A percentile compares a stretch with the other conserved stretches of the same genome.
These are phyloP conservation scores for Peronosclerospora sorghi DNA, from an alignment of 352 stramenopile species.

Conservation along the genomic window DNA sequence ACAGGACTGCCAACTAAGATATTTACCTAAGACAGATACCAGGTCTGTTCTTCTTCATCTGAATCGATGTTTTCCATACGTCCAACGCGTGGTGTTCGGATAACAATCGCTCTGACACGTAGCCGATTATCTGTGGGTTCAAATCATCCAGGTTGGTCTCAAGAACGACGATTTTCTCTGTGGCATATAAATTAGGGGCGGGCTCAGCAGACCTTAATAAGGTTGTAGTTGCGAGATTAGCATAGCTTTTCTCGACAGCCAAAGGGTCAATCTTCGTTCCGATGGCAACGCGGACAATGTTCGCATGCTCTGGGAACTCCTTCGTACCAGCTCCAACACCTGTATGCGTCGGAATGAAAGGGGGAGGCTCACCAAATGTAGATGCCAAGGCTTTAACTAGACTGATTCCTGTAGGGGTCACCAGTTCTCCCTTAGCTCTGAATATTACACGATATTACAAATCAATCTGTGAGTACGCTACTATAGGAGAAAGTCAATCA, in stretches of 20 bases:
- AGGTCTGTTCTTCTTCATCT: constrained; percentile 89
- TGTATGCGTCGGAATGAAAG: constrained; percentile 66
- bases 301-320: constrained; percentile 81
- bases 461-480: background rate
- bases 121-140: constrained; percentile 76
- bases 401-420: constrained; percentile 93
- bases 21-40: constrained; percentile 58
- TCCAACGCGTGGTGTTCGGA: constrained; percentile 54
- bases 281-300: constrained; percentile 85
- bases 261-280: constrained; percentile 38
- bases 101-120: constrained; percentile 67
- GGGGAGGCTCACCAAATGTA: constrained; percentile 60
- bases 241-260: constrained; percentile 23
- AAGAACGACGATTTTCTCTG: constrained; percentile 61
- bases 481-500: background rate
- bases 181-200: constrained; percentile 5
- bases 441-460: background rate
- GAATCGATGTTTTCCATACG: constrained; percentile 80
- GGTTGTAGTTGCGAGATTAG: constrained; percentile 16
- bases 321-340: constrained; percentile 82
- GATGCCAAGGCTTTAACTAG: constrained; percentile 85
- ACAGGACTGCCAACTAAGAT: background rate
- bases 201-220: constrained; percentile 15
- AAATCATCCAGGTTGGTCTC: constrained; percentile 89
- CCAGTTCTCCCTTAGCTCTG: constrained; percentile 85